These are phyloP conservation scores for Garcia nutans DNA, from an alignment of 345 rosid genomes.

Conservation along the genomic window DNA sequence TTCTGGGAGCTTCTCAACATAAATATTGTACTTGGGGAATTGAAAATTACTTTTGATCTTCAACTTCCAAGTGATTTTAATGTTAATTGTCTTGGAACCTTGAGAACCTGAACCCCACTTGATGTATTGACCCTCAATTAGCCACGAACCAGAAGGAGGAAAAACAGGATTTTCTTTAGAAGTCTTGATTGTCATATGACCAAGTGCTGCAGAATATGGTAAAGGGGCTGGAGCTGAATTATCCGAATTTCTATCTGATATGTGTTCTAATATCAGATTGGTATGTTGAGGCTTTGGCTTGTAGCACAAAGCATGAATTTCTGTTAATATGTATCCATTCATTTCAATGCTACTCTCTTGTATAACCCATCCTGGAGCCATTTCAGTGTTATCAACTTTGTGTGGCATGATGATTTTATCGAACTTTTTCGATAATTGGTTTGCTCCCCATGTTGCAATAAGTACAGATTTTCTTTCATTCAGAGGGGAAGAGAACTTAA, in stretches of 20 bases:
- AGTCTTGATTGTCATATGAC: conserved; percentile 47
- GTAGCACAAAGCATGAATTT: conserved; percentile 66
- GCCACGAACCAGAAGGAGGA: conserved; percentile 53
- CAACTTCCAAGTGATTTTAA: conserved; percentile 55
- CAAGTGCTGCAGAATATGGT: conserved; percentile 59
- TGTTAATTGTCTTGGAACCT: conserved; percentile 47
- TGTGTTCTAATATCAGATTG: conserved; percentile 16
- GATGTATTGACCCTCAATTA: conserved; percentile 42
- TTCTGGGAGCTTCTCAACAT: conserved; percentile 40
- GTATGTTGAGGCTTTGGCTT: conserved; percentile 22
- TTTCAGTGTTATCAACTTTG: conserved; percentile 24
- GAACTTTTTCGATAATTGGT: conserved; percentile 30
- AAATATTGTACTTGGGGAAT: conserved; percentile 51
- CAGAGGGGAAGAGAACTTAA: conserved; percentile 51
- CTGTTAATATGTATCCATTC: conserved; percentile 56
- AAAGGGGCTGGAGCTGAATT: conserved; percentile 7
- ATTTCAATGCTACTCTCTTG: conserved; percentile 47
- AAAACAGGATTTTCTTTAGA: conserved; percentile 26
- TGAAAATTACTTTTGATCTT: conserved; percentile 27
- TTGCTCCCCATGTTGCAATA: conserved; percentile 38
- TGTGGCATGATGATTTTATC: conserved; percentile 39
- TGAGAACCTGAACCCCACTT: conserved; percentile 47
- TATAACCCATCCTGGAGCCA: conserved; percentile 51
- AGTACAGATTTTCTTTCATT: conserved; percentile 40
- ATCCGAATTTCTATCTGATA: conserved; percentile 17